phyloP scores from a whole-genome alignment of 1,284 basidiomycete species.

The Rhodotorula sp. region DNA sequence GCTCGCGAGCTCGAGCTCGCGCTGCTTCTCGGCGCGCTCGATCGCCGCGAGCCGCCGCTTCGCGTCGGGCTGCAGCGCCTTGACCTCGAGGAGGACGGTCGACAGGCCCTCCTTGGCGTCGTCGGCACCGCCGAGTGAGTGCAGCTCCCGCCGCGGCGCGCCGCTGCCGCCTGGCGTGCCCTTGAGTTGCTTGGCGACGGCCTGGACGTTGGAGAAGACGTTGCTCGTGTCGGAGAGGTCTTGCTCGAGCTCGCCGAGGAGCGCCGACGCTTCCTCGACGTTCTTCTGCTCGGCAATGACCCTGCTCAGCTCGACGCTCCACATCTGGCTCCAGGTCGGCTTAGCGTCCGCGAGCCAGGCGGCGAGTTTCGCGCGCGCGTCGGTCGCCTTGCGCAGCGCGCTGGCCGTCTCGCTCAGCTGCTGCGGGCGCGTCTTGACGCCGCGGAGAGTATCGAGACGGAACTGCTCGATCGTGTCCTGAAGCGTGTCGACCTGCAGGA shows the following conservation, averaged over 20 bases:
- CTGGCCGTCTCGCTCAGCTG: constrained; percentile 63
- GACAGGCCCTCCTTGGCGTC: constrained; percentile 52
- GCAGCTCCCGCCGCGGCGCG: background rate
- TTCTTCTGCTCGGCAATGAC: constrained; percentile 98
- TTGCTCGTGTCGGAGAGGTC: constrained; percentile 85
- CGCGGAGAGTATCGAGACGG: constrained; percentile 85
- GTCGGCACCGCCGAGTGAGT: constrained; percentile 30
- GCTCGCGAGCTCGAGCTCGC: constrained; percentile 70
- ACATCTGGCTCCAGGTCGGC: constrained; percentile 98
- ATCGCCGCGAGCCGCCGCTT: constrained; percentile 79
- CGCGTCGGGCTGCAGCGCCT: constrained; percentile 76
- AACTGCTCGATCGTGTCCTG: constrained; percentile 89
- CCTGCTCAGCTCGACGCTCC: constrained; percentile 92
- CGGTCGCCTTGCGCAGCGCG: constrained; percentile 69
- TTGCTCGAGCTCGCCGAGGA: constrained; percentile 82
- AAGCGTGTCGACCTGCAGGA: constrained; percentile 91
- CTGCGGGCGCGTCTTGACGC: constrained; percentile 74
- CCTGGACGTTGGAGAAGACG: constrained; percentile 82
- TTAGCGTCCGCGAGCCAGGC: constrained; percentile 86
- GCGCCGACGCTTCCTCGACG: constrained; percentile 85
- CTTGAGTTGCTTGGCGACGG: constrained; percentile 63
- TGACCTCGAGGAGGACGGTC: constrained; percentile 83
- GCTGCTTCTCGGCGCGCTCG: constrained; percentile 74
- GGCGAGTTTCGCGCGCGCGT: constrained; percentile 74
- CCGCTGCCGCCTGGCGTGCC: background rate